Evolutionary conservation across 2,329 filamentous ascomycete genomes (phyloP).

Genomic region (Alternaria sp.): DNA sequence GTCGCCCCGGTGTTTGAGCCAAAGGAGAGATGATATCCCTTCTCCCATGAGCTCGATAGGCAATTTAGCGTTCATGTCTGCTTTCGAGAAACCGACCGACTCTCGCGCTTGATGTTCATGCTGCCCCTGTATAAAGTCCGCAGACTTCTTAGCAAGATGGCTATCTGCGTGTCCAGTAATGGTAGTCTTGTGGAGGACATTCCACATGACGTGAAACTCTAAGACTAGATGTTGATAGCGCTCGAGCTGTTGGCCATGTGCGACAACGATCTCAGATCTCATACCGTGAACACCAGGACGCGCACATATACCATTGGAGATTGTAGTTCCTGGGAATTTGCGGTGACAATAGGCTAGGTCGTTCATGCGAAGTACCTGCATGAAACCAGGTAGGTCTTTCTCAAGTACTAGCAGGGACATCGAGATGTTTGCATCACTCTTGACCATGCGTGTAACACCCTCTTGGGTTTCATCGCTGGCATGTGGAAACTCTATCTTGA

Average conservation of each 20-base stretch:
- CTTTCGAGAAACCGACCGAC: background rate
- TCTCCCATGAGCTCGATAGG: background rate
- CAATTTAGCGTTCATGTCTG: background rate
- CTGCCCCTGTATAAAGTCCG: background rate
- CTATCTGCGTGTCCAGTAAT: background rate
- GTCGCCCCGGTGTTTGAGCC: background rate
- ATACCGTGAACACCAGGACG: background rate
- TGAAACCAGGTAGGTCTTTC: background rate
- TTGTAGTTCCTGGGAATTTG: background rate
- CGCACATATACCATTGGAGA: background rate
- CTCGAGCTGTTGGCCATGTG: background rate
- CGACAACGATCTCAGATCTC: background rate
- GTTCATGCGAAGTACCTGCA: background rate
- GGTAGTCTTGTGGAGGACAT: background rate
- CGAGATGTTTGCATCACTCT: background rate
- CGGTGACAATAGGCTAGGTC: background rate
- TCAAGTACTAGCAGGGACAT: background rate
- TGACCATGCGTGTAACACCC: background rate
- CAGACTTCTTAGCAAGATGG: background rate
- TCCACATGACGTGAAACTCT: background rate
- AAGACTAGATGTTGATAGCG: background rate
- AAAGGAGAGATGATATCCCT: background rate
- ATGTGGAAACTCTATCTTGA: background rate
- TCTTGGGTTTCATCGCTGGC: background rate
- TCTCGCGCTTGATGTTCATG: background rate